Percentiles rank a stretch among this genome's conserved stretches.
phyloP scores from a whole-genome alignment of 78 protist genomes.

The Andalucia godoyi region DNA sequence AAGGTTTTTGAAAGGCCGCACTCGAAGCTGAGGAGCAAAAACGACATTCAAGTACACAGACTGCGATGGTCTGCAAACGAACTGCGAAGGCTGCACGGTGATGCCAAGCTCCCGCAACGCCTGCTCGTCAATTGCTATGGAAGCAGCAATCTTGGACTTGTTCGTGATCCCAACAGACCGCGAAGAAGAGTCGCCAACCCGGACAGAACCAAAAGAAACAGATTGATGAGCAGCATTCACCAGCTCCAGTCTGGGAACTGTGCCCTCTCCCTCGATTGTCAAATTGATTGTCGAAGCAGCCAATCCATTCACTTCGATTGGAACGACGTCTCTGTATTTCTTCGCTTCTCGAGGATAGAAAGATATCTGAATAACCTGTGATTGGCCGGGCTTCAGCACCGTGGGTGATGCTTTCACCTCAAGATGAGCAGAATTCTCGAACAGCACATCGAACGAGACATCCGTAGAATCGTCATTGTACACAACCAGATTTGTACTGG shows the following conservation, averaged over 20 bases:
- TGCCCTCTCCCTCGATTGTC: conserved; percentile 33
- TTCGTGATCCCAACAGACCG: conserved; percentile 16
- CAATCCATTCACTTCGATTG: conserved; percentile 49
- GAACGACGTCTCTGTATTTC: conserved; percentile 2
- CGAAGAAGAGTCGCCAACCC: neutral
- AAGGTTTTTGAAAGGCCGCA: conserved; percentile 10
- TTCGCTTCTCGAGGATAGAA: conserved; percentile 33
- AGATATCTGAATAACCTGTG: neutral
- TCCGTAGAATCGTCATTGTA: conserved; percentile 30
- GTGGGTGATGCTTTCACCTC: conserved; percentile 23
- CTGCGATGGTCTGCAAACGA: neutral
- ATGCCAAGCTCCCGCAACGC: neutral
- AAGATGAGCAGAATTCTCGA: conserved; percentile 14
- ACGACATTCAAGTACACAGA: conserved; percentile 5
- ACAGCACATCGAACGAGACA: conserved; percentile 18
- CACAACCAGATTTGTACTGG: neutral
- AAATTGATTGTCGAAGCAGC: neutral
- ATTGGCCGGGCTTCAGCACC: conserved; percentile 31
- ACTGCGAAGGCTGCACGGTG: neutral
- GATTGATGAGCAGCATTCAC: neutral
- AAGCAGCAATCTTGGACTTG: conserved; percentile 1
- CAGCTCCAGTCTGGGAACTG: conserved; percentile 17
- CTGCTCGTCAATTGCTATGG: neutral
- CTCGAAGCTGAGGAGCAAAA: conserved; percentile 8
- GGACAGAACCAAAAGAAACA: conserved; percentile 22